Evolutionary conservation across 2,329 filamentous ascomycete species (phyloP).

Genomic region (Phoma sp.): DNA sequence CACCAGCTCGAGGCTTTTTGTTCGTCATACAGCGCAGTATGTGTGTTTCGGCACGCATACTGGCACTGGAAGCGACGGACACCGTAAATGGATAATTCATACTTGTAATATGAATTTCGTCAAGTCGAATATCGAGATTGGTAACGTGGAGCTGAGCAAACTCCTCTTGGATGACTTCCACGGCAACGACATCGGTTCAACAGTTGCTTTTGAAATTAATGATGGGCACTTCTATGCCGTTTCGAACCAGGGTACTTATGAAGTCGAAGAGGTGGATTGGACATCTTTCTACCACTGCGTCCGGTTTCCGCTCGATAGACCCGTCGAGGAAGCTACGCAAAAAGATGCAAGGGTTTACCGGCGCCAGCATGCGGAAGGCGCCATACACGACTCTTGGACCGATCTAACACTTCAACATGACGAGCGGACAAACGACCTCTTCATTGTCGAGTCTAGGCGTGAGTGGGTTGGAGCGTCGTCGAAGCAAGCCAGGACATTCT

Average conservation of each 20-base stretch:
- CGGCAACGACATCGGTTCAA: slow-evolving; percentile 70
- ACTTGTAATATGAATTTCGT: slow-evolving; percentile 43
- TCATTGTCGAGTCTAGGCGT: slow-evolving; percentile 72
- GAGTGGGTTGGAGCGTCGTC: slow-evolving; percentile 68
- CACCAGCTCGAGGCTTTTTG: slow-evolving; percentile 66
- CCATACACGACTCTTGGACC: slow-evolving; percentile 78
- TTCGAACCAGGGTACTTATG: slow-evolving; percentile 69
- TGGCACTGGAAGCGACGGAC: slow-evolving; percentile 58
- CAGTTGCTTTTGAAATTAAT: slow-evolving; percentile 75
- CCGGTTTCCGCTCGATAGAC: slow-evolving; percentile 64
- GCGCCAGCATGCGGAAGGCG: slow-evolving; percentile 72
- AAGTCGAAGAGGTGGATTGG: slow-evolving; percentile 70
- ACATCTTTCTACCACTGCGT: slow-evolving; percentile 74
- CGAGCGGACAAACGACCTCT: slow-evolving; percentile 64
- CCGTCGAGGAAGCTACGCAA: slow-evolving; percentile 52
- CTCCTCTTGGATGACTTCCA: slow-evolving; percentile 66
- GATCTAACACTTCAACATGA: slow-evolving; percentile 69
- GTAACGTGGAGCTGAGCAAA: not conserved
- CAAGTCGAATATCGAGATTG: not conserved
- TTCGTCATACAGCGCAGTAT: slow-evolving; percentile 67
- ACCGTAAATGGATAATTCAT: slow-evolving; percentile 69
- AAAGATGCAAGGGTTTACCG: slow-evolving; percentile 66
- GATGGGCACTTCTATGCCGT: slow-evolving; percentile 72
- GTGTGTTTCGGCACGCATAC: slow-evolving; percentile 73
- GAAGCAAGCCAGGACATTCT: slow-evolving; percentile 70